phyloP scores from a whole-genome alignment of 1,284 basidiomycete species.

The Xerocomus nothofagi region DNA sequence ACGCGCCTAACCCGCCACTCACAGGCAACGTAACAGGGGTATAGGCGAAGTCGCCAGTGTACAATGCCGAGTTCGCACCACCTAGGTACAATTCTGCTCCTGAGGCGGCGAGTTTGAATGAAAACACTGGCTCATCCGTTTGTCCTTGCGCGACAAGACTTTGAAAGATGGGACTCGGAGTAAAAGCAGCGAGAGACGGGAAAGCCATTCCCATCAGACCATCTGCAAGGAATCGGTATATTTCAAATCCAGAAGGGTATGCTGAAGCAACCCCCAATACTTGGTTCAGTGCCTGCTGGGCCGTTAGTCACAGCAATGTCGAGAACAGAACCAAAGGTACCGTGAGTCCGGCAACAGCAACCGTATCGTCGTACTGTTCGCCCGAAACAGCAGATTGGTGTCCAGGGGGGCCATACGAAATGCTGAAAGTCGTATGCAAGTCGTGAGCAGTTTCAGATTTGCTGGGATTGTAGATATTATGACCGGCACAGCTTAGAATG shows the following conservation, averaged over 20 bases:
- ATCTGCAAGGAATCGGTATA: slow-evolving; percentile 14
- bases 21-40: slow-evolving; percentile 14
- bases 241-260: slow-evolving; percentile 11
- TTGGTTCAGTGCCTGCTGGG: slow-evolving; percentile 15
- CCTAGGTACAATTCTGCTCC: slow-evolving; percentile 46
- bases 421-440: slow-evolving; percentile 22
- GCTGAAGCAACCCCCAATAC: slow-evolving; percentile 14
- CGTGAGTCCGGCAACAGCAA: slow-evolving; percentile 22
- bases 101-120: slow-evolving; percentile 40
- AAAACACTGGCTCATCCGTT: slow-evolving; percentile 34
- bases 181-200: slow-evolving; percentile 12
- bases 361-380: slow-evolving; percentile 34
- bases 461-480: slow-evolving; percentile 32
- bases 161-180: slow-evolving; percentile 18
- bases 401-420: slow-evolving; percentile 36
- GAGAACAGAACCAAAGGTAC: slow-evolving; percentile 12
- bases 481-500: slow-evolving; percentile 14
- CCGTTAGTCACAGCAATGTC: not conserved
- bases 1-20: not conserved
- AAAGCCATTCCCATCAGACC: slow-evolving; percentile 28
- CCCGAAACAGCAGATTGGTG: slow-evolving; percentile 29
- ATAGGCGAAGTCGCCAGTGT: slow-evolving; percentile 21
- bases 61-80: slow-evolving; percentile 27
- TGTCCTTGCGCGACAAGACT: slow-evolving; percentile 25
- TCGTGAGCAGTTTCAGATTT: slow-evolving; percentile 30